phyloP scores from a whole-genome alignment of 768 basidiomycete genomes.

The Russula dissimulans region DNA sequence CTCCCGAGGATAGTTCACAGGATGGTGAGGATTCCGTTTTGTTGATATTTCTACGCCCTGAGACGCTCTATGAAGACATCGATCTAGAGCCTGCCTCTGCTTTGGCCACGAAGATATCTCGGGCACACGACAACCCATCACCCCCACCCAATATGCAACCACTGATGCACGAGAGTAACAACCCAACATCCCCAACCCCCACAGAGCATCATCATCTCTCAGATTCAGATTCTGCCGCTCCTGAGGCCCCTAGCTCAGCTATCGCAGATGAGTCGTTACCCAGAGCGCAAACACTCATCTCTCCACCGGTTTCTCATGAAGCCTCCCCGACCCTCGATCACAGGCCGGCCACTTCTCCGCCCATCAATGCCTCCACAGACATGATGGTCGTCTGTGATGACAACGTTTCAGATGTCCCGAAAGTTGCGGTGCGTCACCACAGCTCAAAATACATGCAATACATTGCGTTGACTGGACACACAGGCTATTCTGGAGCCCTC shows the following conservation, averaged over 20 bases:
- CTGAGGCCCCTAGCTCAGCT: not conserved
- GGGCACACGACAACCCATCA: conserved; percentile 70
- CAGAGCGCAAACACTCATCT: not conserved
- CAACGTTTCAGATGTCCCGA: not conserved
- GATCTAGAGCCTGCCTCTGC: conserved; percentile 55
- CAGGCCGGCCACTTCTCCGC: not conserved
- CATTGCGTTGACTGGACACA: not conserved
- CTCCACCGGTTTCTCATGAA: not conserved
- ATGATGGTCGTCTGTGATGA: conserved; percentile 6
- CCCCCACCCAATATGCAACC: conserved; percentile 39
- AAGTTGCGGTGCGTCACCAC: not conserved
- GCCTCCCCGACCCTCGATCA: not conserved
- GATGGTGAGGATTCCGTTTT: conserved; percentile 10
- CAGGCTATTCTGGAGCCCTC: not conserved
- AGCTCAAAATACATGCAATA: not conserved
- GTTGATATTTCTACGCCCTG: not conserved
- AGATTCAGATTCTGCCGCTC: not conserved
- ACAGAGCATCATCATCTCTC: not conserved
- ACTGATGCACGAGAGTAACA: conserved; percentile 6
- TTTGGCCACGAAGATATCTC: conserved; percentile 54
- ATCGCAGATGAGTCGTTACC: not conserved
- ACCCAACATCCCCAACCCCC: not conserved
- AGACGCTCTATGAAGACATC: conserved; percentile 1
- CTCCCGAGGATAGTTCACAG: conserved; percentile 4
- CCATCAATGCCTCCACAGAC: not conserved